Base-by-base conservation (phyloP, 148 eudicot species). In the Persicaria maculosa region DNA sequence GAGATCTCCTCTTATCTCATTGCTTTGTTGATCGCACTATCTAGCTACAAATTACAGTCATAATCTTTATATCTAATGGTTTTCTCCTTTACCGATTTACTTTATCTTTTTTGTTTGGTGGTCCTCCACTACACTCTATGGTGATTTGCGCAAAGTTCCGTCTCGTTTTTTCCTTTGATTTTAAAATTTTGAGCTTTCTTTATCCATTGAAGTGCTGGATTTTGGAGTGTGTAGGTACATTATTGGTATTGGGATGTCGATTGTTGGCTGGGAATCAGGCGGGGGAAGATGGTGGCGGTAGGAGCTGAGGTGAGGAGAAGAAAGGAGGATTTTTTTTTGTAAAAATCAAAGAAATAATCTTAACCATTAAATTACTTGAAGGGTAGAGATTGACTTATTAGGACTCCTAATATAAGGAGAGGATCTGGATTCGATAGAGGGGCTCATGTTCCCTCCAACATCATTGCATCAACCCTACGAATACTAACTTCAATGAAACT, bases 121-220 rank as follows among this genome's bases (percentile, higher is more conserved):
- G 69, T 64, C 69, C 69, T 64, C 69, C 46, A 36, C 62, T 57
- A 17, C 9, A 57, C 62, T 57, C 16, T 16, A 25, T 57, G 62
- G 25, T 57, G 62, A 8, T 64, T 64, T 64, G 45, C 12, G 69
- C 69, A 64, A 64, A 64, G 69, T 36, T 36, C 36, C 69, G 31
- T 64, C 69, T 64, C 69, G 69, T 64, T 11, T 50, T 36, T 64
- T 40, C 69, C 69, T 64, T 64, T 64, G 69, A 36, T 64, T 53
- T 64, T 47, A 7, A 47, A 7, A 47, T 47, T 14, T 36, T 10
- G 69, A 12, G 11, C 6, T 20, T 62, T n/a, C 8, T 25, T 22
- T 62, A 9, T 25, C 1, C 44, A 36, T 62, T 64, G 69, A 64
- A 64, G 65, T 64, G 69, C 36, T 64, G 69, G 46, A 6, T 64